A percentile compares a stretch with the other conserved stretches of the same genome.
phyloP scores from a whole-genome alignment of 2,329 filamentous ascomycete species.

The Pleurostoma richardsiae region DNA sequence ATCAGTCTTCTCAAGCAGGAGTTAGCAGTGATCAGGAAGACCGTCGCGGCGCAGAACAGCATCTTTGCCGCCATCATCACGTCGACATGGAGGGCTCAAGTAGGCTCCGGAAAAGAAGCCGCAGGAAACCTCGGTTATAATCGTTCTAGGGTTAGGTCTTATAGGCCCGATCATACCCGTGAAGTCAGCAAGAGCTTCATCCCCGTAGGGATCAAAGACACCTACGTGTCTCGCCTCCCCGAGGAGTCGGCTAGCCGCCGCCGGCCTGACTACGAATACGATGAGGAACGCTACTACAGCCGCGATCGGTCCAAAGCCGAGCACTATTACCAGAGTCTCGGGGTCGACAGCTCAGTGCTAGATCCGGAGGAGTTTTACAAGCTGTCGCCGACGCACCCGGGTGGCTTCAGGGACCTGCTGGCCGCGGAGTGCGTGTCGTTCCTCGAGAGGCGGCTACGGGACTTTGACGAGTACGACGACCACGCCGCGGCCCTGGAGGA shows the following conservation, averaged over 20 bases:
- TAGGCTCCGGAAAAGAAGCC: neutral
- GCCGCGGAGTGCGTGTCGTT: constrained; percentile 29
- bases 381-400: constrained; percentile 28
- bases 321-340: neutral
- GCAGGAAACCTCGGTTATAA: neutral
- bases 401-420: constrained; percentile 31
- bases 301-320: neutral
- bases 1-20: constrained; percentile 36
- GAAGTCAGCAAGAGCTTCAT: constrained; percentile 9
- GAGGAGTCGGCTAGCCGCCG: neutral
- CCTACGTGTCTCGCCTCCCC: constrained; percentile 1
- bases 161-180: neutral
- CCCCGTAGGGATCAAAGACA: constrained; percentile 4
- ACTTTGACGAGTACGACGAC: constrained; percentile 19
- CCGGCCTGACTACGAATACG: neutral
- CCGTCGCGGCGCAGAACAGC: constrained; percentile 23
- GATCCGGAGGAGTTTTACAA: constrained; percentile 10
- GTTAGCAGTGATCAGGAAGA: constrained; percentile 28
- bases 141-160: neutral
- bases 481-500: constrained; percentile 19
- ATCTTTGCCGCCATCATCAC: constrained; percentile 21
- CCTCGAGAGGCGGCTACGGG: constrained; percentile 26
- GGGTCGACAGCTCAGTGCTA: neutral
- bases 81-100: neutral
- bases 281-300: neutral